Conservation (phyloP, 2,329 filamentous ascomycete genomes). For the Clonostachys chloroleuca region DNA sequence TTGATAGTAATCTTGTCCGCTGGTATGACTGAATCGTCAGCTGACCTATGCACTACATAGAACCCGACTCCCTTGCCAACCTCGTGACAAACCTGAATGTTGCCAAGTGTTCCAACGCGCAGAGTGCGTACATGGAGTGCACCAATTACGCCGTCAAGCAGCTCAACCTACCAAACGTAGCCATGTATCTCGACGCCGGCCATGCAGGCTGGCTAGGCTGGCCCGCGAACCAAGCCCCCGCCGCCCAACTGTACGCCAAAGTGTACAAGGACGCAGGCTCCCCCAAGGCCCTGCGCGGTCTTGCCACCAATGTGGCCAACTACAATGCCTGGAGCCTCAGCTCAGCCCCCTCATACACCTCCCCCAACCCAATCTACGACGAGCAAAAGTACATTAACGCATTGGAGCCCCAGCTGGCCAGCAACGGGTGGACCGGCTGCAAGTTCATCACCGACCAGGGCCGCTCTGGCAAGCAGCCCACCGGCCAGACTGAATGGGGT, state of each 20-base stretch:
- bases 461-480: conserved; percentile 55
- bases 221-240: conserved; percentile 45
- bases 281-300: conserved; percentile 44
- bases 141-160: conserved; percentile 44
- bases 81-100: conserved; percentile 50
- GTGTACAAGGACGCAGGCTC: conserved; percentile 46
- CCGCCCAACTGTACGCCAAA: conserved; percentile 38
- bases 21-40: too few species aligned
- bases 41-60: conserved; percentile 16
- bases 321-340: conserved; percentile 45
- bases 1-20: neutral
- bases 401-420: conserved; percentile 58
- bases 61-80: conserved; percentile 56
- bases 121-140: conserved; percentile 42
- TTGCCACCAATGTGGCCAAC: conserved; percentile 56
- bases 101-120: conserved; percentile 41
- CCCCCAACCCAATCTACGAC: conserved; percentile 44
- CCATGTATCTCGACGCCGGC: conserved; percentile 54
- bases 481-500: conserved; percentile 56
- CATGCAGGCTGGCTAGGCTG: conserved; percentile 57
- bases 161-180: conserved; percentile 50
- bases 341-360: conserved; percentile 38
- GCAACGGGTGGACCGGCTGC: conserved; percentile 32
- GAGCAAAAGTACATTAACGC: conserved; percentile 55
- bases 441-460: conserved; percentile 46